These are phyloP conservation scores for Syzygium malaccense DNA, from an alignment of 441 rosid genomes.

Conservation along the genomic window DNA sequence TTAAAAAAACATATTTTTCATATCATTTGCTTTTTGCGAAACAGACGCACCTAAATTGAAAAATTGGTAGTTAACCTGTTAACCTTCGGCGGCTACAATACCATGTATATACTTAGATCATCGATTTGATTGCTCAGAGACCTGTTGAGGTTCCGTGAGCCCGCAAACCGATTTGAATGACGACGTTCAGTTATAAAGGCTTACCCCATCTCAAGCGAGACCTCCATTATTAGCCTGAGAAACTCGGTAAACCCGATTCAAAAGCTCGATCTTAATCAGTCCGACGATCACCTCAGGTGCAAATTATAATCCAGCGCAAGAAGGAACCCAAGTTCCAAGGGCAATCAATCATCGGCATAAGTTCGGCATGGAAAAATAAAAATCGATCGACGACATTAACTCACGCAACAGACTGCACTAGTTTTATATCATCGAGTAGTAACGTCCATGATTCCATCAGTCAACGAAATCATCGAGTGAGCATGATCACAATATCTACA, in stretches of 20 bases:
- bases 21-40: too few relatives aligned
- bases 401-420: background rate
- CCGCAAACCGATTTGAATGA: background rate
- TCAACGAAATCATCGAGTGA: background rate
- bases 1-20: too few relatives aligned
- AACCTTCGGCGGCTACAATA: background rate
- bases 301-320: background rate
- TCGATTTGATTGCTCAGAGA: background rate
- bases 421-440: background rate
- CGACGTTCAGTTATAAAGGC: background rate
- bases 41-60: background rate
- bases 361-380: background rate
- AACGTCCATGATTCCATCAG: background rate
- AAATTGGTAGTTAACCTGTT: background rate
- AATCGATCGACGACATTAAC: background rate
- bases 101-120: background rate
- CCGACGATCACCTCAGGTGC: background rate
- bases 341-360: background rate
- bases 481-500: background rate
- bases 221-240: background rate
- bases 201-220: background rate
- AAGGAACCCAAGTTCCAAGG: background rate
- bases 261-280: background rate
- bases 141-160: background rate
- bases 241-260: background rate